Conservation (phyloP, 106 monocot species). For the Posidonia australis region DNA sequence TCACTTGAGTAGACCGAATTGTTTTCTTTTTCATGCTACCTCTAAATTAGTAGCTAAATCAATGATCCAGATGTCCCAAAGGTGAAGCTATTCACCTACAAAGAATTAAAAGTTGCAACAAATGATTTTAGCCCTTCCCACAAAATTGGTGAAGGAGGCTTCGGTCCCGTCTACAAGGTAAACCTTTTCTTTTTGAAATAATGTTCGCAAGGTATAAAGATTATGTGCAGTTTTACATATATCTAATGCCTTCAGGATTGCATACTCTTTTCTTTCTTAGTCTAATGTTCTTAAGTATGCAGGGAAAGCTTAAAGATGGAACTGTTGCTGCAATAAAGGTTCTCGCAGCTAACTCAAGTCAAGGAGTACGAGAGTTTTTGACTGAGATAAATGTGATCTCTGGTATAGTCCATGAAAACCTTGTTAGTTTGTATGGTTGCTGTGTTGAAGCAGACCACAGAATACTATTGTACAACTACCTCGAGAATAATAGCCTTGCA, state of each 20-base stretch:
- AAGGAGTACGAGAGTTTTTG: constrained; percentile 4
- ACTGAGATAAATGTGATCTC: constrained; percentile 4
- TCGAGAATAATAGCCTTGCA: constrained; percentile 5
- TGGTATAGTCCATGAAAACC: constrained; percentile 4
- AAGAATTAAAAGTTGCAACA: constrained; percentile 43
- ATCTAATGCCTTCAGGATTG: too few relatives aligned
- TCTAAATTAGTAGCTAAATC: too few relatives aligned
- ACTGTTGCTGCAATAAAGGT: constrained; percentile 7
- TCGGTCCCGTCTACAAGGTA: constrained; percentile 57
- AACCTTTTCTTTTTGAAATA: too few relatives aligned
- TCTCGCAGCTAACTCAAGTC: constrained; percentile 1
- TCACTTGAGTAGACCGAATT: too few relatives aligned
- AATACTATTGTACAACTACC: constrained; percentile 6
- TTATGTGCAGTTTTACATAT: too few relatives aligned
- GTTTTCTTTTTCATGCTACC: too few relatives aligned
- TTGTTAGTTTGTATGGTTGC: constrained; percentile 1
- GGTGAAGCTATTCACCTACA: constrained; percentile 29
- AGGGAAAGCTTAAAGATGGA: constrained; percentile 8
- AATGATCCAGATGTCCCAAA: constrained; percentile 14
- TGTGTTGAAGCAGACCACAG: constrained; percentile 3
- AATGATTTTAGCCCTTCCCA: constrained; percentile 31
- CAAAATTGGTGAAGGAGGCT: constrained; percentile 49
- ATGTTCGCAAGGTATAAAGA: too few relatives aligned
- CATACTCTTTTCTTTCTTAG: too few relatives aligned
- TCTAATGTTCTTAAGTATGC: not conserved